Evolutionary conservation across 176 grass and related monocot species (phyloP), one percentile per base, ranked within the genome.

Genomic region (Eleusine coracana): DNA sequence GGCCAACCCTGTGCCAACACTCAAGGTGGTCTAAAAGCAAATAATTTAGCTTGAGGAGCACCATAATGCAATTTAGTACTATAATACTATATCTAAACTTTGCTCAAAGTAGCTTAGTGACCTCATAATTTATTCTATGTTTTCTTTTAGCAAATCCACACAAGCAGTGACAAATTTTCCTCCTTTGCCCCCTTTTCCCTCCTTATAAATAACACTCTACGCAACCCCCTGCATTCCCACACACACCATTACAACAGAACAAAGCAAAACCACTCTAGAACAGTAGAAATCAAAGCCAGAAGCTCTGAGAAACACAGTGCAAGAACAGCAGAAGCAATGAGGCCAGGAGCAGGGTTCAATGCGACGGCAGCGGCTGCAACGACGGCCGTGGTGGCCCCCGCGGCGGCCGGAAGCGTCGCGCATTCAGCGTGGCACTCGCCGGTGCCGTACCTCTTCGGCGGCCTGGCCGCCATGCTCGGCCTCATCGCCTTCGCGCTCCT

Each of bases 361-460:
- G 87, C 49, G 20, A 93, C 92, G 41, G 88, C 88, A 39, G 72
- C 73, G 14, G 82, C 70, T 74, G 83, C 63, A 9, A 83, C 86
- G 48, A 86, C 41, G 41, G 86, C 75, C 10, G 77, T 63, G 68
- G 58, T 74, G 0, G 79, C 84, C 18, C 79, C 81, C 0, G 61
- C 64, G 50, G 78, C 58, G 13, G 62, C 29, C 6, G 80, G 36
- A 25, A 78, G 82, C 18, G 89, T 72, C 17, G 86, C 64, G 10
- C 89, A 93, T 84, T 93, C 92, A 1, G 83, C 87, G 42, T 98
- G 96, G 96, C 96, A 98, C 85, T 98, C 96, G 54, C 92, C 96
- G 50, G 92, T 98, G 39, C 96, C 96, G 68, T 98, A 98, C 87
- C 88, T 98, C 29, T 98, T 98, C 76, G 96, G 92, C 42, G 90